Evolutionary conservation across 1,284 basidiomycete genomes (phyloP), one percentile per base, ranked within the genome.

Genomic region (Exobasidium rhododendri): DNA sequence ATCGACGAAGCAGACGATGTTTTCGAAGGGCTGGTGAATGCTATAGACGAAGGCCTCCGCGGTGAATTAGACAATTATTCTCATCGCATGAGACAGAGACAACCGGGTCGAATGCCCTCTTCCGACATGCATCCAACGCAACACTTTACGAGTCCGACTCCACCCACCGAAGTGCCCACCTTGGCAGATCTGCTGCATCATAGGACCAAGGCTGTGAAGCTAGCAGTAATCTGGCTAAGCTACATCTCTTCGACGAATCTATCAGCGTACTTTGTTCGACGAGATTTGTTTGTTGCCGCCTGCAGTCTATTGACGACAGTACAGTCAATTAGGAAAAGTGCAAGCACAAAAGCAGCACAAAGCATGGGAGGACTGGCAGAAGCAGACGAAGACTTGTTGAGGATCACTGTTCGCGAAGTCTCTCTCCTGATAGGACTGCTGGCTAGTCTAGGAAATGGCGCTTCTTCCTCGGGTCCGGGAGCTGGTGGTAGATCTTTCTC

Each of bases 1-100:
- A 77, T 77, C 71, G 71, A 73, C 17, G 75, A 77, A 17, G 74
- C 74, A 17, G 75, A 77, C 53, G 73, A 76, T 4, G 68, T 74
- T 44, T 77, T 77, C 28, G 70, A 59, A 22, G 57, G 65, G 13
- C 68, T 77, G 14, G 70, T 77, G 31, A 65, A 66, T 31, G 67
- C 69, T 0, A 68, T 77, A 43, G 66, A 76, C 49, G 62, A 67
- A 43, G 69, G 71, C 0, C 52, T 75, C 10, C 68, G 69, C 3
- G 68, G 69, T 7, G 30, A 58, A 49, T 49, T 45, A 26, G 46
- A 58, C 7, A 22, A 50, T 53, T 24, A n/a, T 17, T 28, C 4
- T 20, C 57, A 14, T 29, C 5, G 30, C 28, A n/a, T 11, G 40
- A 22, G 17, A 26, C 45, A 13, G 4, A 30, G 31, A 47, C 28